Conservation (phyloP, 148 eudicot species). For the Rhododendron griersonianum region DNA sequence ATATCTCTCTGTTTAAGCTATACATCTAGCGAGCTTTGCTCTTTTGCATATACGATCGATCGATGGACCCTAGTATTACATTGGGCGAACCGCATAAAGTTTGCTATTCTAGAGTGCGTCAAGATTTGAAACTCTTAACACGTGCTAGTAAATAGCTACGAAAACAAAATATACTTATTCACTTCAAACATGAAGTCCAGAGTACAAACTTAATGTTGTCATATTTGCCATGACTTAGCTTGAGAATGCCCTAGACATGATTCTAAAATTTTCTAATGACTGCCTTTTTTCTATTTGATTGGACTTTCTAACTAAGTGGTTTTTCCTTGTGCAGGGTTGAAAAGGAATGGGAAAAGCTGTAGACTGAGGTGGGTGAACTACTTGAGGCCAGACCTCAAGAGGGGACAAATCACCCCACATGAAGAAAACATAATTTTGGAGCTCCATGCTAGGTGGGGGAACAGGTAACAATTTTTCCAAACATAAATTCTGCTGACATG, state of each 20-base stretch:
- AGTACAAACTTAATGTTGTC: too few species aligned
- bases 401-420: slow-evolving; percentile 58
- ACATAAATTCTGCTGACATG: not conserved
- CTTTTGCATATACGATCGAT: not conserved
- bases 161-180: not conserved
- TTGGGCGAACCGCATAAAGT: not conserved
- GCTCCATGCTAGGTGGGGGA: slow-evolving; percentile 62
- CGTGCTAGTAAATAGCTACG: not conserved
- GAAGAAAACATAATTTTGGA: slow-evolving; percentile 52
- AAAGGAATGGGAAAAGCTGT: slow-evolving; percentile 60
- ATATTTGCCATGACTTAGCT: not conserved
- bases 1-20: not conserved
- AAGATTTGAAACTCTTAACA: not conserved
- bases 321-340: slow-evolving; percentile 29
- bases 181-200: not conserved
- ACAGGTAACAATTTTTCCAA: slow-evolving; percentile 32
- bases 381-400: slow-evolving; percentile 58
- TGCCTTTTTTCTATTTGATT: not conserved
- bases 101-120: not conserved
- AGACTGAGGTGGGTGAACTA: slow-evolving; percentile 66
- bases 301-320: not conserved
- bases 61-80: not conserved
- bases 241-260: not conserved
- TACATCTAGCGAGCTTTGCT: not conserved
- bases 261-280: not conserved